Evolutionary conservation across 495 filamentous ascomycete genomes (phyloP).

Genomic region (Tuber aestivum): DNA sequence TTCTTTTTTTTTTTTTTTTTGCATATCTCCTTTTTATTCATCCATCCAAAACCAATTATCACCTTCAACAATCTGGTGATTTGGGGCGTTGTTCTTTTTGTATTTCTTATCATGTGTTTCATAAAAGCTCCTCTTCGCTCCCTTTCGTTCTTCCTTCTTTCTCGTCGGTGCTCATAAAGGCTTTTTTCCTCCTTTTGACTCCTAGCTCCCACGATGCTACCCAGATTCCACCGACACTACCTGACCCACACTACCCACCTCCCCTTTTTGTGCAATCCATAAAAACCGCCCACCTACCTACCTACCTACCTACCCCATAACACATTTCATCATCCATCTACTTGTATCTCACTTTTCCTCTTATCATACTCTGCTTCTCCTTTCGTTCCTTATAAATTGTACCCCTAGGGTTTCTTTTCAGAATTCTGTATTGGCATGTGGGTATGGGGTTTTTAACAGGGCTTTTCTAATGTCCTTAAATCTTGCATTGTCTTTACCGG

Average conservation of each 20-base stretch:
- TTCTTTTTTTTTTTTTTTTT: constrained; percentile 20
- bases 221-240: not conserved
- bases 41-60: not conserved
- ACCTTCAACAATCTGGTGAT: not conserved
- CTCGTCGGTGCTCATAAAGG: not conserved
- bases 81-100: not conserved
- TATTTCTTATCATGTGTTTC: not conserved
- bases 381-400: not conserved
- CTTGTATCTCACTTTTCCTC: not conserved
- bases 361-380: not conserved
- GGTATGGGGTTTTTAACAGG: not conserved
- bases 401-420: not conserved
- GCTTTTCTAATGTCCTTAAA: not conserved
- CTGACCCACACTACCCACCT: not conserved
- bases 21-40: constrained; percentile 2
- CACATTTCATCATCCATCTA: not conserved
- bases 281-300: not conserved
- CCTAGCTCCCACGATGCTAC: not conserved
- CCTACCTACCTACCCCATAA: not conserved
- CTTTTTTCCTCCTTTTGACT: not conserved
- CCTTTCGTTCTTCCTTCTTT: not conserved
- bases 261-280: not conserved
- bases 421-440: not conserved
- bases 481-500: not conserved
- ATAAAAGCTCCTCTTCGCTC: not conserved